These are phyloP conservation scores for Phytopythium oedochilum DNA, from an alignment of 352 stramenopile genomes.

Conservation along the genomic window DNA sequence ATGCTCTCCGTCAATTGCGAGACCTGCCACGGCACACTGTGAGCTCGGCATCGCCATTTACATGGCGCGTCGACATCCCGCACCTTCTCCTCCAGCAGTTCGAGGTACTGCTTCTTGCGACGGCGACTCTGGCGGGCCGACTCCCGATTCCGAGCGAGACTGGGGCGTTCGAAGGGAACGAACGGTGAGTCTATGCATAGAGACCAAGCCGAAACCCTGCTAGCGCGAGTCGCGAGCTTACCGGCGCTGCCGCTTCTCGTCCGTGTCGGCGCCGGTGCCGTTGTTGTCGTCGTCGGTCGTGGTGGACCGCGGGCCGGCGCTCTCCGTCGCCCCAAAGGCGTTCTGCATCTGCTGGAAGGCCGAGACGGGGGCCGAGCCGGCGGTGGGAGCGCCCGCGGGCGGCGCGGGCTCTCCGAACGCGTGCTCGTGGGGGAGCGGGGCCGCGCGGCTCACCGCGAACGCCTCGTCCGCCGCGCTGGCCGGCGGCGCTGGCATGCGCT, in stretches of 20 bases:
- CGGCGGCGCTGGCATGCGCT: slow-evolving; percentile 27
- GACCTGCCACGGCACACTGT: slow-evolving; percentile 35
- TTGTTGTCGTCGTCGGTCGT: slow-evolving; percentile 48
- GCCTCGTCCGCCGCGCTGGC: slow-evolving; percentile 16
- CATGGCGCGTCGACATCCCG: background rate
- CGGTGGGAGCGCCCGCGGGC: slow-evolving; percentile 3
- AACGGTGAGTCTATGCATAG: too few species aligned
- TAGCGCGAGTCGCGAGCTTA: too few species aligned
- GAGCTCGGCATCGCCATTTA: background rate
- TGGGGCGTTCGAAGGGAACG: slow-evolving; percentile 2
- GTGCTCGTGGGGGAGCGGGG: slow-evolving; percentile 20
- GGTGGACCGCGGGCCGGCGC: slow-evolving; percentile 47
- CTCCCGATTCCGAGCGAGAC: slow-evolving; percentile 82
- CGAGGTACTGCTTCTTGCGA: slow-evolving; percentile 88
- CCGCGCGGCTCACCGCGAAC: slow-evolving; percentile 30
- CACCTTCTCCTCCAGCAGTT: slow-evolving; percentile 86
- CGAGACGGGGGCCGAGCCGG: slow-evolving; percentile 9
- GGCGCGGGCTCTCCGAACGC: slow-evolving; percentile 20
- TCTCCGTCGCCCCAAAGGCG: slow-evolving; percentile 46
- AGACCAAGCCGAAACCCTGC: too few species aligned
- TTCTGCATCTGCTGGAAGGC: slow-evolving; percentile 43
- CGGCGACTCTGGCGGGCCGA: slow-evolving; percentile 84
- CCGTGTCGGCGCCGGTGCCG: slow-evolving; percentile 41
- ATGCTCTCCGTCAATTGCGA: slow-evolving; percentile 86
- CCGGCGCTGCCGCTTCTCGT: slow-evolving; percentile 76